Conservation (phyloP, 2,329 filamentous ascomycete species). For the Paraphaeosphaeria minitans region DNA sequence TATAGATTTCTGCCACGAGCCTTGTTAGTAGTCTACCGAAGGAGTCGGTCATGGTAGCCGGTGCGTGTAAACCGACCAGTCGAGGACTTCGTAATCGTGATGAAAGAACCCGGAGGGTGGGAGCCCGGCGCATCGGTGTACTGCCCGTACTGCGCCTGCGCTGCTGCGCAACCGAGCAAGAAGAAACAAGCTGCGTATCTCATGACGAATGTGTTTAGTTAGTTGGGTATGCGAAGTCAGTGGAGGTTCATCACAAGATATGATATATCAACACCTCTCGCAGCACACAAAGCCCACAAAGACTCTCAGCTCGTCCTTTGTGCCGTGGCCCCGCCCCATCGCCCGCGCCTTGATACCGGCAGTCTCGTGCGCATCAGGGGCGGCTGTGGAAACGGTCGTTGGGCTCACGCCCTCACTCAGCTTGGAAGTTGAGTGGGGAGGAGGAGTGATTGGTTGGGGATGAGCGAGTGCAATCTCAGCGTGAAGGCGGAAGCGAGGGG, state of each 20-base stretch:
- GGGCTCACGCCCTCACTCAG: neutral
- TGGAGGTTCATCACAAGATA: neutral
- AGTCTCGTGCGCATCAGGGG: conserved; percentile 7
- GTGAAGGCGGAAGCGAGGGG: conserved; percentile 1
- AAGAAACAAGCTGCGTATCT: neutral
- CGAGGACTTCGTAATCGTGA: conserved; percentile 3
- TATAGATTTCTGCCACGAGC: neutral
- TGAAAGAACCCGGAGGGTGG: conserved; percentile 4
- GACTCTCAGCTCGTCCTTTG: conserved; percentile 1
- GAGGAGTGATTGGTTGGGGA: neutral
- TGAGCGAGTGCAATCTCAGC: neutral
- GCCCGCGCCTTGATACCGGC: conserved; percentile 1
- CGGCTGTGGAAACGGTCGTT: conserved; percentile 1
- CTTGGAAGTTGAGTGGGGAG: neutral
- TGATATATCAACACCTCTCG: neutral
- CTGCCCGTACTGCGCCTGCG: conserved; percentile 6
- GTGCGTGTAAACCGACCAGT: neutral
- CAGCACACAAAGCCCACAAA: neutral
- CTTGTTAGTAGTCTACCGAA: neutral
- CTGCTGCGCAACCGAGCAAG: conserved; percentile 1
- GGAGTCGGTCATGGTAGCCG: neutral
- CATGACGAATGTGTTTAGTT: neutral
- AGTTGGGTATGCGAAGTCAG: neutral
- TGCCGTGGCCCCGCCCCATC: conserved; percentile 5
- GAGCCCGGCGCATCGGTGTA: neutral